Evolutionary conservation across 495 filamentous ascomycete genomes (phyloP), one percentile per base, ranked within the genome.

Genomic region (Penicillium robsamsonii): DNA sequence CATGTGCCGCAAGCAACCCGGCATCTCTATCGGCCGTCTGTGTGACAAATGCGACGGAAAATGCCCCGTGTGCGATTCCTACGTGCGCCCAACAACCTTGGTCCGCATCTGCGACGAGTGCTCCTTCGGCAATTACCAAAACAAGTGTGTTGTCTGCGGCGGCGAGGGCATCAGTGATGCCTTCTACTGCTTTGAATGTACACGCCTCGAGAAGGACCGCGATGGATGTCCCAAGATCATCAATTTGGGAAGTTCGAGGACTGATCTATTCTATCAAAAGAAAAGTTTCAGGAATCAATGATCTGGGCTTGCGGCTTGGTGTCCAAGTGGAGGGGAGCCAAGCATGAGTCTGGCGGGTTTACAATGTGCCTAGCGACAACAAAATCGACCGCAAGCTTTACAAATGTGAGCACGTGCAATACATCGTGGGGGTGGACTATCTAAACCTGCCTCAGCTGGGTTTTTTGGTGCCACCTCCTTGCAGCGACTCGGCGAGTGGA

Each of bases 11-110:
- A 97, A 97, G 80, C 92, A 96, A 71, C 79, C 95, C 57, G 94
- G 94, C 75, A 97, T 97, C 71, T 89, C 92, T 60, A 97, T 97
- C 85, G 94, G 95, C 68, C 92, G 94, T 25, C 88, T 99, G 68
- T 99, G 94, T 82, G 94, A 99, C 80, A 99, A 99, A 76, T 99
- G 94, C 79, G 94, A 99, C 77, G 94, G 94, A 76, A 99, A 97
- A 81, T 99, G 94, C 62, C 94, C 94, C 42, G 91, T 97, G 58
- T 99, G 94, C 83, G 94, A 99, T 72, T 93, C 89, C 59, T 99
- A 99, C 81, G 94, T 99, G 57, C 91, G 94, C 5, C 94, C 94
- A 2, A 97, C 95, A 7, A 99, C 95, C 6, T 87, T 97, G 31
- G 93, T 96, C 50, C 88, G 93, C 59, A 97, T 99, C 76, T 99